These are phyloP conservation scores for Neopestalotiopsis sp. DNA, from an alignment of 2,329 filamentous ascomycete species.

Conservation along the genomic window DNA sequence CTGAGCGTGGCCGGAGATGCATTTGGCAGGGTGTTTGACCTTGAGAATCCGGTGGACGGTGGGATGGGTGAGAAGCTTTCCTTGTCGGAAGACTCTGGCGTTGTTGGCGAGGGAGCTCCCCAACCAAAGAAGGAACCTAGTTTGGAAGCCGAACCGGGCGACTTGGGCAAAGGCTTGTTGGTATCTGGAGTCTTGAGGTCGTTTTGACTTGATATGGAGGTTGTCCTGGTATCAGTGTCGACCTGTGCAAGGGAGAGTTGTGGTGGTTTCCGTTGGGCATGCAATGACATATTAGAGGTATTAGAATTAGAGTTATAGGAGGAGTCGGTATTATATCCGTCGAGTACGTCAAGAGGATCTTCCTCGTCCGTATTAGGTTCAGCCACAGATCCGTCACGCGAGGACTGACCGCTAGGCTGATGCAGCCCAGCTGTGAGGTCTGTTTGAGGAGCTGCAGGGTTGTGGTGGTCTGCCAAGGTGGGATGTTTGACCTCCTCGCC, in stretches of 20 bases:
- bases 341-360: constrained; percentile 39
- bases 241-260: constrained; percentile 56
- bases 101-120: constrained; percentile 53
- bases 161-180: constrained; percentile 62
- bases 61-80: constrained; percentile 49
- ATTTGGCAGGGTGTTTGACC: constrained; percentile 44
- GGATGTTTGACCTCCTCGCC: constrained; percentile 35
- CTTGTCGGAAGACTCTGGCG: constrained; percentile 57
- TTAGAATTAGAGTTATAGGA: constrained; percentile 38
- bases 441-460: constrained; percentile 52
- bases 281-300: constrained; percentile 53
- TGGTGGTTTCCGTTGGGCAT: constrained; percentile 55
- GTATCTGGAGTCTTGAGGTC: constrained; percentile 46
- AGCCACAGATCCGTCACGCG: constrained; percentile 44
- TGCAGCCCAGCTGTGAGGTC: constrained; percentile 47
- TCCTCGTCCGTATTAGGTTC: constrained; percentile 41
- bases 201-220: constrained; percentile 26
- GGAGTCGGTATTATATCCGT: constrained; percentile 41
- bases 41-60: constrained; percentile 54
- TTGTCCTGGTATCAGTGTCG: constrained; percentile 37
- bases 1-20: constrained; percentile 45
- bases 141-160: constrained; percentile 52
- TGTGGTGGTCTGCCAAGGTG: constrained; percentile 35
- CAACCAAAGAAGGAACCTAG: constrained; percentile 61
- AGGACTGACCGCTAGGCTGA: constrained; percentile 50